Evolutionary conservation across 345 rosid species (phyloP).

Genomic region (Gossypium longicalyx): DNA sequence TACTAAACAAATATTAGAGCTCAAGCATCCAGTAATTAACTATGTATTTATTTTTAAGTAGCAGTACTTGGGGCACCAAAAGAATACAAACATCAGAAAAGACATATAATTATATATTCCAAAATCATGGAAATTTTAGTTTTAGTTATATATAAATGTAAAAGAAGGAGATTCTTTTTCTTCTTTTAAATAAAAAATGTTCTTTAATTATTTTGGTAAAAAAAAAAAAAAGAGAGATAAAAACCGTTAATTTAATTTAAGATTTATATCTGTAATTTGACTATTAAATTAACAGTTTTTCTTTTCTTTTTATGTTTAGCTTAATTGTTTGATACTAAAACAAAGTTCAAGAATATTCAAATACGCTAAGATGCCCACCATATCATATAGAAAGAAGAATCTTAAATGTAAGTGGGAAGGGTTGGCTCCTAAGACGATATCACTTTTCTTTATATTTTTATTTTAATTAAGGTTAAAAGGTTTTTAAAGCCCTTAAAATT

Average conservation of each 20-base stretch:
- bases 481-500: too few relatives aligned
- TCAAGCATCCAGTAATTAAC: background rate
- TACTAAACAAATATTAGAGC: background rate
- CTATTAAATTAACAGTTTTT: too few relatives aligned
- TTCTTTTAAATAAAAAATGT: background rate
- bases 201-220: too few relatives aligned
- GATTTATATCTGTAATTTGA: too few relatives aligned
- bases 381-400: conserved; percentile 9
- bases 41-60: background rate
- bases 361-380: conserved; percentile 41
- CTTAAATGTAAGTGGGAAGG: conserved; percentile 19
- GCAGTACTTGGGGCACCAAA: background rate
- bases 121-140: conserved; percentile 7
- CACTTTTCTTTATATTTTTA: background rate
- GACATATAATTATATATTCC: conserved; percentile 2
- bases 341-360: conserved; percentile 17
- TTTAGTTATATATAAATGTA: background rate
- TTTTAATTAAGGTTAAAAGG: too few relatives aligned
- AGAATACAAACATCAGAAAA: conserved; percentile 3
- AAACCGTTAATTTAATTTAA: too few relatives aligned
- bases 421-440: conserved; percentile 5
- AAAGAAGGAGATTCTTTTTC: background rate
- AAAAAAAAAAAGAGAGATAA: too few relatives aligned
- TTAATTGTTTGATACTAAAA: background rate
- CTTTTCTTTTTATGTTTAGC: background rate